These are phyloP conservation scores for Trichoderma sp. DNA, from an alignment of 2,329 filamentous ascomycete genomes.

Conservation along the genomic window DNA sequence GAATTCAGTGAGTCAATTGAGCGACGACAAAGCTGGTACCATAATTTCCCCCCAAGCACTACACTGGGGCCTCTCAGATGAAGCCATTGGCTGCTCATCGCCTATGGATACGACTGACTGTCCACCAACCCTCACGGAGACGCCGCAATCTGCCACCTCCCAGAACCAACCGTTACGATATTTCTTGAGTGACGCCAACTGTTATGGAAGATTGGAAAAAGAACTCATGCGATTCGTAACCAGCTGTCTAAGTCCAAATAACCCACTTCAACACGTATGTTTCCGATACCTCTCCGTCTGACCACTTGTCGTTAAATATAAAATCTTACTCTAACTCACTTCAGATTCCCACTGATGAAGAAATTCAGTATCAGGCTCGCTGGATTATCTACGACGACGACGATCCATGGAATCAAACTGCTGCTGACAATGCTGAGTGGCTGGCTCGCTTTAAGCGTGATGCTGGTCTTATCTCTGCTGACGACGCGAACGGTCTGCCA, in stretches of 20 bases:
- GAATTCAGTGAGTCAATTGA: neutral
- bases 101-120: neutral
- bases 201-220: conserved; percentile 2
- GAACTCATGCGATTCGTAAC: conserved; percentile 12
- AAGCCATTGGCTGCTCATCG: neutral
- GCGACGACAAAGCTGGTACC: neutral
- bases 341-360: neutral
- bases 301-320: neutral
- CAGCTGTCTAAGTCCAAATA: conserved; percentile 5
- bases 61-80: neutral
- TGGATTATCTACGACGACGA: conserved; percentile 13
- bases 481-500: neutral
- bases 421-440: conserved; percentile 14
- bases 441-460: conserved; percentile 9
- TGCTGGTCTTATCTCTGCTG: neutral
- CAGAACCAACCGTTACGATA: neutral
- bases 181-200: conserved; percentile 10
- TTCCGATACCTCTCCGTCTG: neutral
- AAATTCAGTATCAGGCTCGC: conserved; percentile 5
- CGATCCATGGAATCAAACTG: conserved; percentile 15
- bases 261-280: conserved; percentile 9
- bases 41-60: neutral
- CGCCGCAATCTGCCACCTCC: neutral
- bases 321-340: neutral
- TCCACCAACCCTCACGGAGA: neutral